phyloP scores from a whole-genome alignment of 1,139 yeast genomes.

The Blastobotrys petasosporus region DNA sequence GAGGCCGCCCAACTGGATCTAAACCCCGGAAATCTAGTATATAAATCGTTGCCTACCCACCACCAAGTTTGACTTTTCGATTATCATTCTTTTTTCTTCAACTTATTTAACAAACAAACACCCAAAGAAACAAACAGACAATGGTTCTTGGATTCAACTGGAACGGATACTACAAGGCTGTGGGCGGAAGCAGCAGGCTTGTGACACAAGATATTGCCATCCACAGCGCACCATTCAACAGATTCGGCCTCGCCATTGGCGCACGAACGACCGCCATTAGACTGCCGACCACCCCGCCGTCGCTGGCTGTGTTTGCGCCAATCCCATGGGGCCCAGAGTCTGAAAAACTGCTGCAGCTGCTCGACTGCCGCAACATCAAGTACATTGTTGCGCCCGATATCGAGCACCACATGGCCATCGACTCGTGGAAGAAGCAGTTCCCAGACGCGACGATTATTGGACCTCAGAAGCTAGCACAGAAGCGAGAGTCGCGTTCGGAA shows the following conservation, averaged over 20 bases:
- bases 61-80: too few relatives aligned
- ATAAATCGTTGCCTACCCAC: too few relatives aligned
- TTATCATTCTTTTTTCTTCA: too few relatives aligned
- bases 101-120: too few relatives aligned
- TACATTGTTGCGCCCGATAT: conserved; percentile 32
- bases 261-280: conserved; percentile 50
- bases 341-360: conserved; percentile 38
- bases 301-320: conserved; percentile 52
- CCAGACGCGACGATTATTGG: conserved; percentile 50
- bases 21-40: too few relatives aligned
- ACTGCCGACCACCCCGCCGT: conserved; percentile 35
- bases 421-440: conserved; percentile 43
- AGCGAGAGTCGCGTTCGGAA: conserved; percentile 19
- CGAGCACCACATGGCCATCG: conserved; percentile 34
- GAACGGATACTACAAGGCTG: conserved; percentile 24
- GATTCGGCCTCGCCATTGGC: conserved; percentile 35
- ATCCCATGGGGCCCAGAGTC: conserved; percentile 48
- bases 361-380: conserved; percentile 34
- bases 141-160: not conserved
- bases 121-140: too few relatives aligned
- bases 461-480: conserved; percentile 38
- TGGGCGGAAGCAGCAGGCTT: conserved; percentile 42
- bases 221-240: conserved; percentile 36
- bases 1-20: too few relatives aligned
- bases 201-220: conserved; percentile 43